These are phyloP conservation scores for Apophysomyces sp. DNA, from an alignment of 371 early-diverging fungal genomes.

Conservation along the genomic window DNA sequence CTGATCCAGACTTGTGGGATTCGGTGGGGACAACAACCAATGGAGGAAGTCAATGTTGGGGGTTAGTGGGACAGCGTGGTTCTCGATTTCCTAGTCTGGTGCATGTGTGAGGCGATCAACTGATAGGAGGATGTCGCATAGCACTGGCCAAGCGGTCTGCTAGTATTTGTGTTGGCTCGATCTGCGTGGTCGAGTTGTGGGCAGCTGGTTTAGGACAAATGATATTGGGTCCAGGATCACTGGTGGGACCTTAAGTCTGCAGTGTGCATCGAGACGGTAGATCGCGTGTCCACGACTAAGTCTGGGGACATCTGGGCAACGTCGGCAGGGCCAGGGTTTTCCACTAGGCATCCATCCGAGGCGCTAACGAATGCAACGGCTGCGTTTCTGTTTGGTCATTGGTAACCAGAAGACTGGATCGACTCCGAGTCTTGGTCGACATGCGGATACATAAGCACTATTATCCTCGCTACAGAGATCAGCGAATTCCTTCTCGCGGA, in stretches of 20 bases:
- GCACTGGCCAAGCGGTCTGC: neutral
- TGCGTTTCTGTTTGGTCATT: neutral
- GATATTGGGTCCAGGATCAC: neutral
- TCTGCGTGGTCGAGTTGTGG: neutral
- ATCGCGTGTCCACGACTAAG: neutral
- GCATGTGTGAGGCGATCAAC: neutral
- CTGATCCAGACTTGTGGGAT: too few species aligned
- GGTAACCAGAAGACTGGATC: slow-evolving; percentile 9
- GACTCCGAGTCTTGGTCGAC: neutral
- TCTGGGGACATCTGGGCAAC: neutral
- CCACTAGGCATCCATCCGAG: slow-evolving; percentile 10
- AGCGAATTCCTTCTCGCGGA: neutral
- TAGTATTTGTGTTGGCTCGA: neutral
- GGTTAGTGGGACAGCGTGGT: too few species aligned
- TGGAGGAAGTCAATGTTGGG: too few species aligned
- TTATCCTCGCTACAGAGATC: neutral
- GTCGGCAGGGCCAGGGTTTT: neutral
- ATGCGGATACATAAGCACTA: neutral
- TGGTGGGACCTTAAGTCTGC: neutral
- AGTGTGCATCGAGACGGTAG: neutral
- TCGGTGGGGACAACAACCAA: too few species aligned
- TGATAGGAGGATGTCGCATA: neutral
- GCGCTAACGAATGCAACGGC: slow-evolving; percentile 8
- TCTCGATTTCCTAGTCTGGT: neutral
- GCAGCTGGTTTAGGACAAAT: slow-evolving; percentile 1